These are phyloP conservation scores for Stephanodiscus minutulus DNA, from an alignment of 108 stramenopile species.

Conservation along the genomic window DNA sequence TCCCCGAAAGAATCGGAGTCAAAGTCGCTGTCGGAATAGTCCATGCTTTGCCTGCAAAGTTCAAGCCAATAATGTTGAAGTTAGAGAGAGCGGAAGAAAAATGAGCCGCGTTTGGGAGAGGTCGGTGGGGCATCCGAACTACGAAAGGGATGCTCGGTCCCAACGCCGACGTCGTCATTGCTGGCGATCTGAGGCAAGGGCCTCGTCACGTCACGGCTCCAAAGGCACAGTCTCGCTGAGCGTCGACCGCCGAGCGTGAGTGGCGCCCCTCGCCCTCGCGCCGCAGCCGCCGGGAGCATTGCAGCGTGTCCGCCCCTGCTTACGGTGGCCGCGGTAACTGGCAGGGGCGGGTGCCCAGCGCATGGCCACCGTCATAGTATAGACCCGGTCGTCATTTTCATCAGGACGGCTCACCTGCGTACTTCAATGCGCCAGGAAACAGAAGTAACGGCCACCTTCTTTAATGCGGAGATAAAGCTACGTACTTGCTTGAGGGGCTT, in stretches of 20 bases:
- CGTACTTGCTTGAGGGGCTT: neutral
- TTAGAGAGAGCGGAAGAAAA: neutral
- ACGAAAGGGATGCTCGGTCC: neutral
- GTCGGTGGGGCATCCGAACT: neutral
- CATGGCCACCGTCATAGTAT: neutral
- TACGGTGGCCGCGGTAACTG: neutral
- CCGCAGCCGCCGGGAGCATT: neutral
- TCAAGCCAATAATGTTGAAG: neutral
- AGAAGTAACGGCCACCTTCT: neutral
- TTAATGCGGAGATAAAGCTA: neutral
- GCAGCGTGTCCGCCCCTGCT: no score
- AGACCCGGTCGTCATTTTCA: neutral
- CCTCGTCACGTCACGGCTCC: neutral
- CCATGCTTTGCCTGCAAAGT: constrained; percentile 12
- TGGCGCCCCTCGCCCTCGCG: neutral
- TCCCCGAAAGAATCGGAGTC: constrained; percentile 14
- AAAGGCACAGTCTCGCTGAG: neutral
- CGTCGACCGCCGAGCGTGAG: neutral
- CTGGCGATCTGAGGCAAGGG: neutral
- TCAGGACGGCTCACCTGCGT: neutral
- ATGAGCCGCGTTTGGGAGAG: neutral
- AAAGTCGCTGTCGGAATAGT: constrained; percentile 22
- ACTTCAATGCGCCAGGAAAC: neutral
- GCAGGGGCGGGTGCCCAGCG: neutral
- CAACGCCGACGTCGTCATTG: neutral